Conservation (phyloP, 352 stramenopile genomes). For the Aphanomyces euteiches region DNA sequence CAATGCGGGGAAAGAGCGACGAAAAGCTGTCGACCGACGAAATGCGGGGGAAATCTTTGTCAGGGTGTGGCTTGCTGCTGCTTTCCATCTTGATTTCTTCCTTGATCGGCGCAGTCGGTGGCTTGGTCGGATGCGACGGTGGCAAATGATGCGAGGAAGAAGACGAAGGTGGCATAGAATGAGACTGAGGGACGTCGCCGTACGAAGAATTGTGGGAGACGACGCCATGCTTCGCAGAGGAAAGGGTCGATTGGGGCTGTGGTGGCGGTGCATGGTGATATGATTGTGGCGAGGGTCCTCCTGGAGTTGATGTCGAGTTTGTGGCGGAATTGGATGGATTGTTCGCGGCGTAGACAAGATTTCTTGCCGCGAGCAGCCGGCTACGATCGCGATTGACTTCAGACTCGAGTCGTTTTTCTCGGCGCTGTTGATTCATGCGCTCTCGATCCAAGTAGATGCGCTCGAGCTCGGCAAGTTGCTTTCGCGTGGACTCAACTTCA, state of each 20-base stretch:
- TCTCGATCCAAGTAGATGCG: constrained; percentile 94
- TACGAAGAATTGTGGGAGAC: too few species aligned
- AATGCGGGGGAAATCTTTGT: constrained; percentile 56
- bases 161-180: not conserved
- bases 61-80: not conserved
- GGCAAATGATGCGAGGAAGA: too few species aligned
- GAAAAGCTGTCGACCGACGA: constrained; percentile 85
- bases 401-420: constrained; percentile 79
- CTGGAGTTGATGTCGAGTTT: constrained; percentile 23
- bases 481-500: constrained; percentile 71
- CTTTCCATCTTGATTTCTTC: constrained; percentile 17
- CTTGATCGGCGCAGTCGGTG: not conserved
- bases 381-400: constrained; percentile 74
- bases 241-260: constrained; percentile 13
- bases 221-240: constrained; percentile 24
- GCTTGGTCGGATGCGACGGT: constrained; percentile 3
- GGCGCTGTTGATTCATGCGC: constrained; percentile 91
- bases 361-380: constrained; percentile 34
- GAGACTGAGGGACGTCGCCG: not conserved
- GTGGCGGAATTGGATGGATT: not conserved
- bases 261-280: not conserved
- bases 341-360: constrained; percentile 6
- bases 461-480: constrained; percentile 88
- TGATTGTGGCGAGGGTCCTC: constrained; percentile 36
- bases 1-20: constrained; percentile 74